Base-by-base conservation (phyloP, 306 rosid genomes). In the Begonia masoniana region DNA sequence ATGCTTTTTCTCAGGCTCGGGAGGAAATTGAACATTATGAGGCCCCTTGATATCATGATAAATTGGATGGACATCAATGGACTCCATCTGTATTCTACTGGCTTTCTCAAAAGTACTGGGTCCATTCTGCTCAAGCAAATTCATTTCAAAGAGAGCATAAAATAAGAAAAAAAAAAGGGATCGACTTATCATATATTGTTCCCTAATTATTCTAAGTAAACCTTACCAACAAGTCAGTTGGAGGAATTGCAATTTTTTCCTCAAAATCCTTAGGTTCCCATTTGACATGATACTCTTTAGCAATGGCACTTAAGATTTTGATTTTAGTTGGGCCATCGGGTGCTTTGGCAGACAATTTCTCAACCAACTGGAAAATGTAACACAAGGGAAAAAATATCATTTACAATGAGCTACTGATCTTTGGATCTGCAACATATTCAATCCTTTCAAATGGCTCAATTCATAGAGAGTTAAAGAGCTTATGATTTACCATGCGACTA, bases 341-440 rank as follows among this genome's bases (percentile, higher is more conserved):
- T 59, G 96, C 81, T 76, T 83, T 92, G 48, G 80, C 70, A 71
- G 99, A 86, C 68, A 92, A 76, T 68, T 92, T 92, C 79, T 92
- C 99, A 50, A 86, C 78, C 71, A 92, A 74, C 99, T 92, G 81
- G 55, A 67, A 74, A 46, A 24, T 49, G 63, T 17, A 58, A 61
- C 46, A 76, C 24, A 17, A 42, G 21, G 68, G 58, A 43, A 66
- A 50, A 68, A 7, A 2, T 45, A 45, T 59, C 56, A 66, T 31
- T 46, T 39, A 53, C 17, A 57, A 35, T 16, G 26, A 67, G 54
- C 39, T 51, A 43, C 48, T 23, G 36, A 63, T 62, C 52, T 64
- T 51, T 26, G 50, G 57, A 57, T 52, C 48, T 52, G 41, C 8
- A 31, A 31, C 8, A 31, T 31, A 31, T 57, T 51, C 52, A 52